Conservation (phyloP, 345 rosid species). For the Cardamine chenopodiifolia region DNA sequence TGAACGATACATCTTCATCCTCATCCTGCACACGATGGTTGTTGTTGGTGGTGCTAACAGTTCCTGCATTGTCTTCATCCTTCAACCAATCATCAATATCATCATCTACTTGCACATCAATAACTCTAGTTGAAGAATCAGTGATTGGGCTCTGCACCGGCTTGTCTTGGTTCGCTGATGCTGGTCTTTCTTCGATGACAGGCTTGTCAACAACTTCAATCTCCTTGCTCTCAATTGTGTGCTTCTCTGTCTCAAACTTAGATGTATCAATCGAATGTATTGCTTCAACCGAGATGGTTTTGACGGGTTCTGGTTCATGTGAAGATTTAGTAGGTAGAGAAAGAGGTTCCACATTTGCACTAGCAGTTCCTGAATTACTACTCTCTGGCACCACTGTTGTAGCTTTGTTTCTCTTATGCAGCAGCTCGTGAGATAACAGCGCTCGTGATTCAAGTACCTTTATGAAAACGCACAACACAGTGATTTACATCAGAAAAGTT, state of each 20-base stretch:
- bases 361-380: constrained; percentile 25
- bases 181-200: constrained; percentile 61
- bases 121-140: constrained; percentile 41
- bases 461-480: neutral
- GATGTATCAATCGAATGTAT: constrained; percentile 42
- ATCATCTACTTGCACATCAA: constrained; percentile 48
- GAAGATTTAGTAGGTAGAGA: constrained; percentile 43
- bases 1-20: constrained; percentile 87
- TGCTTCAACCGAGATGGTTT: constrained; percentile 33
- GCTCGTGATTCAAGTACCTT: constrained; percentile 87
- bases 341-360: constrained; percentile 13
- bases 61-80: constrained; percentile 64
- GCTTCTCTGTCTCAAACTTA: constrained; percentile 66
- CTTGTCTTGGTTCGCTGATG: constrained; percentile 12
- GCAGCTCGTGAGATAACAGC: constrained; percentile 70
- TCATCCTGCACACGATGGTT: constrained; percentile 59
- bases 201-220: constrained; percentile 61
- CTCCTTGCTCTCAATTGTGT: constrained; percentile 56
- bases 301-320: constrained; percentile 31
- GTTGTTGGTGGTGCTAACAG: constrained; percentile 41
- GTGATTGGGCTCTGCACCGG: constrained; percentile 41
- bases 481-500: constrained; percentile 6
- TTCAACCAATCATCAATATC: constrained; percentile 85
- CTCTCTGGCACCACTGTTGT: constrained; percentile 54
- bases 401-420: constrained; percentile 59